These are phyloP conservation scores for Omphalotus guepiniiformis DNA, from an alignment of 768 basidiomycete species.

Conservation along the genomic window DNA sequence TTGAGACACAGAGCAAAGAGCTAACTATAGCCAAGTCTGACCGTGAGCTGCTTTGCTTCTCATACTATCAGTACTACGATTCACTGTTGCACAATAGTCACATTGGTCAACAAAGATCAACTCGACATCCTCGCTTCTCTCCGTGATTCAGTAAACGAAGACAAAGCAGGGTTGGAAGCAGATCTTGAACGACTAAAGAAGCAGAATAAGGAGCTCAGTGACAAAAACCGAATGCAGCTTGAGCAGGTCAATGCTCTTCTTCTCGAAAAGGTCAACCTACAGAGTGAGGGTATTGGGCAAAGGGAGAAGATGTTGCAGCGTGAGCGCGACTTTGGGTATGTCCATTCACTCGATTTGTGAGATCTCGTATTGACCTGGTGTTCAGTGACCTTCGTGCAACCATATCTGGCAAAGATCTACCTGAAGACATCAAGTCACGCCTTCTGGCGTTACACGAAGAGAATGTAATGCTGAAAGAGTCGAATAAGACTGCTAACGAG, in stretches of 20 bases:
- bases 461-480: slow-evolving; percentile 65
- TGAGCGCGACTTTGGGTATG: slow-evolving; percentile 80
- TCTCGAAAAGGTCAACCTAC: slow-evolving; percentile 86
- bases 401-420: slow-evolving; percentile 72
- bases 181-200: slow-evolving; percentile 62
- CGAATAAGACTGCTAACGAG: slow-evolving; percentile 64
- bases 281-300: slow-evolving; percentile 87
- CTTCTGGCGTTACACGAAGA: slow-evolving; percentile 77
- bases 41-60: slow-evolving; percentile 43
- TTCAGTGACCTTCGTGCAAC: slow-evolving; percentile 72
- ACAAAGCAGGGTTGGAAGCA: slow-evolving; percentile 70
- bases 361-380: neutral
- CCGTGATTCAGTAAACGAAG: slow-evolving; percentile 85
- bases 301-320: slow-evolving; percentile 83
- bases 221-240: slow-evolving; percentile 88
- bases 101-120: slow-evolving; percentile 90
- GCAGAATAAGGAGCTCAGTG: slow-evolving; percentile 65
- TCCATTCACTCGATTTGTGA: neutral
- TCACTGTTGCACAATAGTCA: slow-evolving; percentile 46
- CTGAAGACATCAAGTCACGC: slow-evolving; percentile 76
- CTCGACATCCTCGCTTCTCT: slow-evolving; percentile 82
- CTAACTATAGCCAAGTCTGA: slow-evolving; percentile 84
- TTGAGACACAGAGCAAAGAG: slow-evolving; percentile 58
- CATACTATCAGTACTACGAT: neutral
- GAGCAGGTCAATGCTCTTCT: slow-evolving; percentile 84